These are phyloP conservation scores for Phellinidium pouzarii DNA, from an alignment of 1,284 basidiomycete species.

Conservation along the genomic window DNA sequence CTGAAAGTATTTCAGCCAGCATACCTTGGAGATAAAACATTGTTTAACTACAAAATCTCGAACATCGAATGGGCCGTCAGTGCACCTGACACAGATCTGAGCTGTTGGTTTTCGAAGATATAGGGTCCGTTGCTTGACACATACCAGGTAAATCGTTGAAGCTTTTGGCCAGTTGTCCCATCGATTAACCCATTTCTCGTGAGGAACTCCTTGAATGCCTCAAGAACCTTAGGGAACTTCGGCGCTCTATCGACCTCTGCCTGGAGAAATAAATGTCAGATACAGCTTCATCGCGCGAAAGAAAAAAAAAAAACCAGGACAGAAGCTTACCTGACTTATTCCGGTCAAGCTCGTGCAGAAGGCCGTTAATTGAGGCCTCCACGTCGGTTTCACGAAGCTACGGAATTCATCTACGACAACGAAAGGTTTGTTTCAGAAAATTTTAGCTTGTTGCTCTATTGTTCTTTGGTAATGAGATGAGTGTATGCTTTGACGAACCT, in stretches of 20 bases:
- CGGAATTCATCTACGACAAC: conserved; percentile 72
- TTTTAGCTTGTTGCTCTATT: not conserved
- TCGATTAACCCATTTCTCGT: conserved; percentile 60
- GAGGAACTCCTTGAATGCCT: conserved; percentile 63
- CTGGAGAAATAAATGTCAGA: conserved; percentile 40
- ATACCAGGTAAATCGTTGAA: conserved; percentile 39
- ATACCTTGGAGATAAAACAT: conserved; percentile 75
- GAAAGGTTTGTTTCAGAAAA: too few relatives aligned
- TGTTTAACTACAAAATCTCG: conserved; percentile 83
- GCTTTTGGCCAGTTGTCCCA: conserved; percentile 43
- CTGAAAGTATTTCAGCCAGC: conserved; percentile 27
- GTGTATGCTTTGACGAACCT: not conserved
- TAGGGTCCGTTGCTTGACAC: not conserved
- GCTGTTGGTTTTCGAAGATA: not conserved
- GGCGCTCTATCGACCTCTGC: conserved; percentile 76
- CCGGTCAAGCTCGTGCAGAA: conserved; percentile 90
- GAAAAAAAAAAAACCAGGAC: not conserved
- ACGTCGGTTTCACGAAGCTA: conserved; percentile 83
- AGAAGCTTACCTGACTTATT: conserved; percentile 74
- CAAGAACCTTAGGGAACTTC: conserved; percentile 65
- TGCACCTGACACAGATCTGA: conserved; percentile 57
- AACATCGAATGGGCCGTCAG: conserved; percentile 77
- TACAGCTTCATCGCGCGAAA: not conserved
- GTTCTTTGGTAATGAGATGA: not conserved
- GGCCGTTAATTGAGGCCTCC: conserved; percentile 71